Conservation (phyloP, 768 basidiomycete genomes). For the Tubosaeta sp. region DNA sequence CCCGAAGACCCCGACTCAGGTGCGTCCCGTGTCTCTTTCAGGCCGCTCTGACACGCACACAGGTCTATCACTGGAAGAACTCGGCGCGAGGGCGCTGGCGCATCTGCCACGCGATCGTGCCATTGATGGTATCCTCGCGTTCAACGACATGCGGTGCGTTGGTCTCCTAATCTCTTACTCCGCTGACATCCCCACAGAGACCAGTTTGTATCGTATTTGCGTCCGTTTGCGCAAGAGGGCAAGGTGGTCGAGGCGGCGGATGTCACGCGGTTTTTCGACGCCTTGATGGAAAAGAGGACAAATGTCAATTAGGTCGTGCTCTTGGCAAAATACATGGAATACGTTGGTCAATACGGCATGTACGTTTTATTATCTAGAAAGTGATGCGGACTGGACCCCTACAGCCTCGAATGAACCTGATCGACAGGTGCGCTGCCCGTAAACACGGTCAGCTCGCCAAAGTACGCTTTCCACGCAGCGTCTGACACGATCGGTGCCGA, state of each 20-base stretch:
- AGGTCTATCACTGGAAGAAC: constrained; percentile 79
- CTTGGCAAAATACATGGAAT: background rate
- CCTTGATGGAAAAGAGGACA: constrained; percentile 34
- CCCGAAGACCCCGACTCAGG: constrained; percentile 86
- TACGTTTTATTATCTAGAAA: too few relatives aligned
- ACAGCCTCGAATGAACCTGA: constrained; percentile 43
- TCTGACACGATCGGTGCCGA: constrained; percentile 53
- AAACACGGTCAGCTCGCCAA: background rate
- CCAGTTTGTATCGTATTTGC: constrained; percentile 63
- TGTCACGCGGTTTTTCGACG: constrained; percentile 63
- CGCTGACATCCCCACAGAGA: constrained; percentile 44
- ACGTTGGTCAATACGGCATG: background rate
- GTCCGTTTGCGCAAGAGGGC: constrained; percentile 75
- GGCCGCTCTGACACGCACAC: background rate
- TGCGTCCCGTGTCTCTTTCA: constrained; percentile 14
- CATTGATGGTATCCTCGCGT: constrained; percentile 80
- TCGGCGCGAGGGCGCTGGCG: constrained; percentile 74
- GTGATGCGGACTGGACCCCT: too few relatives aligned
- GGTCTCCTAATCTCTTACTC: background rate
- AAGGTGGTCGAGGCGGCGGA: constrained; percentile 72
- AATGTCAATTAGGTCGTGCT: constrained; percentile 1
- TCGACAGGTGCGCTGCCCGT: constrained; percentile 19
- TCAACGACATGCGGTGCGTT: constrained; percentile 75
- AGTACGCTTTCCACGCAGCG: constrained; percentile 42
- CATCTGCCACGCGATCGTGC: constrained; percentile 75